Base-by-base conservation (phyloP, 345 rosid species). In the sweet orange (Citrus sinensis) region DNA sequence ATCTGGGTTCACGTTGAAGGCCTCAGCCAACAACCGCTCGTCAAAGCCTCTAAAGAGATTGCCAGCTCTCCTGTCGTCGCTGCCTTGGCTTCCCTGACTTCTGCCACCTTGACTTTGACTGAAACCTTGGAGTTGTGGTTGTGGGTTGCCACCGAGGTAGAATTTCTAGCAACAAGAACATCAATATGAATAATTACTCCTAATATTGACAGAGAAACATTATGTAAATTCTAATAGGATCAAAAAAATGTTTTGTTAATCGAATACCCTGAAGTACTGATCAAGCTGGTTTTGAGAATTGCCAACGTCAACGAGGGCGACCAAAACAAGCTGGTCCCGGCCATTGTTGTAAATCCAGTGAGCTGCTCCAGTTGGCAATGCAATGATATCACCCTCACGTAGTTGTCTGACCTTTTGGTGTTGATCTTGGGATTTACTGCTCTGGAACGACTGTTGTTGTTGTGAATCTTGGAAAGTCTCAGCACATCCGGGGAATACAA, bases 261-360 rank as follows among this genome's bases (percentile, higher is more conserved):
- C 54, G 2, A 62, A 66, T 86, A 87, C 91, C 75, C 88, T 80
- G 65, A 80, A 65, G 65, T 60, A 77, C 58, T 80, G 74, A 46
- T 87, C 92, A n/a, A 87, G 92, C 81, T 90, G 90, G 79, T 88
- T 90, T 54, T 30, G 78, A 4, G 24, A 32, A 49, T 83, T 85
- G 81, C 80, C 72, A 49, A 84, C 68, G 74, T 87, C 85, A 6
- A 79, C 19, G 3, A 90, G 49, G 4, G 81, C 24, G 62, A 88
- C 87, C 13, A 83, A 62, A 19, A 86, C 87, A 37, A 87, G 86
- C 3, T 80, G 71, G 6, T 66, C 13, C 9, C 73, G 74, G 67
- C 87, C 94, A 11, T 82, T 32, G 85, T 88, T 87, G 80, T 82
- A 86, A 61, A 82, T 37, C 92, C 92, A 90, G 67, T 87, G 83